Evolutionary conservation across 345 rosid genomes (phyloP), one percentile per base, ranked within the genome.

Genomic region (Arabidopsis arenosa): DNA sequence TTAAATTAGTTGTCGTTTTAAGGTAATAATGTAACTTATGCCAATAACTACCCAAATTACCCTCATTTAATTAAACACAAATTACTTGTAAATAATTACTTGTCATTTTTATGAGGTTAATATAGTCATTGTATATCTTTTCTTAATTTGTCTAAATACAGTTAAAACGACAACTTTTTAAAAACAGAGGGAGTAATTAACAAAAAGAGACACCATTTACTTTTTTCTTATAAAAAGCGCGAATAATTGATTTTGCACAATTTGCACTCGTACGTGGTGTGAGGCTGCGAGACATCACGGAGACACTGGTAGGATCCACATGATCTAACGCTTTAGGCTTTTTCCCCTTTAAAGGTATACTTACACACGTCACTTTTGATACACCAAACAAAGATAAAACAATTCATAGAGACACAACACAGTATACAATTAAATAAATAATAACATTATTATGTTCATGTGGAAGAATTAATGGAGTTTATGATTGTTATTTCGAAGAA

Each of bases 261-360:
- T 28, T 28, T 28, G 32, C 32, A 28, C 32, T 28, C 32, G 32
- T 28, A 66, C 61, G 61, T 59, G 68, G 53, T 75, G 68, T 53
- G 66, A 58, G 60, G 60, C 73, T 74, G 79, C 67, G 67, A 67
- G 73, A 68, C 73, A 59, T 59, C n/a, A 39, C 55, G 61, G 79
- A 39, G 67, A 67, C 79, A 75, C 33, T 57, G 14, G 60, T 57
- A 18, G 73, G 78, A 23, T 37, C 78, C 66, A 66, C 52, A 66
- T 59, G 60, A 75, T 75, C 78, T 57, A 66, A 66, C 66, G 23
- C 59, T 56, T 66, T 73, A 35, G 54, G 36, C 54, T 23, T 66
- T 74, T 47, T 15, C 48, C 71, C 49, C 23, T 21, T 18, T 1
- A 74, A 32, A 21, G 32, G 33, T 21, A 7, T 37, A 5, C 10